These are phyloP conservation scores for Penicillium freii DNA, from an alignment of 2,329 filamentous ascomycete species.

Conservation along the genomic window DNA sequence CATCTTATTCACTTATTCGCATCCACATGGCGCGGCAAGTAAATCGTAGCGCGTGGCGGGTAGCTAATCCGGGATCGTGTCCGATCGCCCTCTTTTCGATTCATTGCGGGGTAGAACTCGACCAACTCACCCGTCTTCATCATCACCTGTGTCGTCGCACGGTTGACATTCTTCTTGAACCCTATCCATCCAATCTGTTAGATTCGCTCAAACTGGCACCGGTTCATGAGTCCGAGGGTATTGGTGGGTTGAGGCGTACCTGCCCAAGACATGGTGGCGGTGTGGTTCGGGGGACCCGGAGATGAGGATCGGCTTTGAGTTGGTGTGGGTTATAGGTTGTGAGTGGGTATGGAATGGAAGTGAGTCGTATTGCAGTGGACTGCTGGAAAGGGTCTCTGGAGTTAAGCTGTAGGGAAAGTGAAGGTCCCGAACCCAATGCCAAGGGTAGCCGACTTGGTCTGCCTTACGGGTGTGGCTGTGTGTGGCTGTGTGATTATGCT, in stretches of 20 bases:
- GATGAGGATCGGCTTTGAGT: neutral
- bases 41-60: neutral
- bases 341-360: neutral
- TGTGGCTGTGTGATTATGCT: constrained; percentile 4
- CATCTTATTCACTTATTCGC: neutral
- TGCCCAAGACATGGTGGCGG: constrained; percentile 66
- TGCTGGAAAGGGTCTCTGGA: neutral
- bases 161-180: constrained; percentile 96
- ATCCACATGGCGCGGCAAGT: neutral
- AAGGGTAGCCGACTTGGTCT: constrained; percentile 6
- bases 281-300: neutral
- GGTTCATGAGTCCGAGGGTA: constrained; percentile 1
- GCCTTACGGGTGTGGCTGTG: constrained; percentile 14
- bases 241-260: constrained; percentile 44
- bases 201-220: neutral
- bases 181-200: constrained; percentile 48
- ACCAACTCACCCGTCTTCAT: constrained; percentile 81
- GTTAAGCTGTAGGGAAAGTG: neutral
- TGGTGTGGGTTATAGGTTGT: neutral
- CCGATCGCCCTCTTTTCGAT: constrained; percentile 8
- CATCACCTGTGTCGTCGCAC: constrained; percentile 99
- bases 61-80: neutral
- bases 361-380: neutral
- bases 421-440: neutral
- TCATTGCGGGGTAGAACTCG: constrained; percentile 20